Percentiles rank a stretch among this genome's conserved stretches.
Conservation (phyloP, 371 early-diverging fungal genomes). For the Mucor racemosus region DNA sequence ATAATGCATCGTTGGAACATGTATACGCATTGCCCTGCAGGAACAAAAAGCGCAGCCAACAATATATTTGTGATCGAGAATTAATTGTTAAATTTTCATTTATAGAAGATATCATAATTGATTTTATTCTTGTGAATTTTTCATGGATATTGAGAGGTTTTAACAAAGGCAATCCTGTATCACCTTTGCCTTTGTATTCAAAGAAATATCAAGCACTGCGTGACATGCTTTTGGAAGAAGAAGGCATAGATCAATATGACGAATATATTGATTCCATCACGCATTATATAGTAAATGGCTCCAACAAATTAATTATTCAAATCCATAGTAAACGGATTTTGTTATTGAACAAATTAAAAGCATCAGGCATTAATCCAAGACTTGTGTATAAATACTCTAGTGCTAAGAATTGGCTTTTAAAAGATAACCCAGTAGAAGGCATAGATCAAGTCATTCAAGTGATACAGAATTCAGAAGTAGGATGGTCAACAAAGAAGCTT, state of each 20-base stretch:
- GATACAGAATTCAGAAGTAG: conserved; percentile 4
- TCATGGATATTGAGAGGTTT: not conserved
- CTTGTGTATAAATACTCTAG: not conserved
- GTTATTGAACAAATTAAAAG: not conserved
- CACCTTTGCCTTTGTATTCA: not conserved
- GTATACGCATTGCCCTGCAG: not conserved
- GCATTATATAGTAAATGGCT: not conserved
- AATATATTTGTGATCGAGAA: not conserved
- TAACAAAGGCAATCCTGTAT: not conserved
- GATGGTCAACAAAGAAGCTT: conserved; percentile 4
- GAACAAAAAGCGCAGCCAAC: not conserved
- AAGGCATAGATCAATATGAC: no score
- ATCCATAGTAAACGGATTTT: not conserved
- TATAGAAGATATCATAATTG: not conserved
- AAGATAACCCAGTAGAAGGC: not conserved
- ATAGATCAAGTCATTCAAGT: conserved; percentile 2
- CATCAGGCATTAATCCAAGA: not conserved
- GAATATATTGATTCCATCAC: not conserved
- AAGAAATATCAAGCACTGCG: not conserved
- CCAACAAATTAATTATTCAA: not conserved
- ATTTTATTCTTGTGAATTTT: not conserved
- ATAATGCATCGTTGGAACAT: not conserved
- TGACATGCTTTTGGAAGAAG: not conserved
- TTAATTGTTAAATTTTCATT: not conserved
- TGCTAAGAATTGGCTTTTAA: conserved; percentile 7